These are phyloP conservation scores for Salvia hispanica DNA, from an alignment of 257 asterid genomes.

Conservation along the genomic window DNA sequence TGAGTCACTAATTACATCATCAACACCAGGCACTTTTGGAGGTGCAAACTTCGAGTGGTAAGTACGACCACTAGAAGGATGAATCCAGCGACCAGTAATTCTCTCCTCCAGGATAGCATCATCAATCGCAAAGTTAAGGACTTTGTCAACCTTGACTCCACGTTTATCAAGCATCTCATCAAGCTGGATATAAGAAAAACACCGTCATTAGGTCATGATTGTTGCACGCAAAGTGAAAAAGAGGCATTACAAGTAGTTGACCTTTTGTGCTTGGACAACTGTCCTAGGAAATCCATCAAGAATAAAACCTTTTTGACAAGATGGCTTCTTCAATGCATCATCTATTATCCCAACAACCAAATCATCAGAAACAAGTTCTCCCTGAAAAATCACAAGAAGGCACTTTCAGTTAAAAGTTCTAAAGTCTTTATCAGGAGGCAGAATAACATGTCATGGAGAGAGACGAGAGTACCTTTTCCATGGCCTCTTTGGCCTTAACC, in stretches of 20 bases:
- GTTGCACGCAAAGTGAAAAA: not conserved
- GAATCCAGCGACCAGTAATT: conserved; percentile 98
- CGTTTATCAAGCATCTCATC: conserved; percentile 92
- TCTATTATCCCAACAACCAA: conserved; percentile 91
- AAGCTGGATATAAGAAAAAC: conserved; percentile 54
- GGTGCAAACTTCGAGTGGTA: conserved; percentile 89
- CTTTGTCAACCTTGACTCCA: conserved; percentile 85
- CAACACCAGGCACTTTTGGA: conserved; percentile 73
- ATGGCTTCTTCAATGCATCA: conserved; percentile 89
- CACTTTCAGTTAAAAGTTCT: not conserved
- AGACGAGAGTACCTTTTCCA: conserved; percentile 64
- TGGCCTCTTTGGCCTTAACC: conserved; percentile 86
- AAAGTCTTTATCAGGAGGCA: conserved; percentile 12
- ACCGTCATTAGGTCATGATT: conserved; percentile 19
- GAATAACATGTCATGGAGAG: conserved; percentile 9
- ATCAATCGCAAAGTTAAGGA: conserved; percentile 91
- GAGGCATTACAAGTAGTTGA: conserved; percentile 25
- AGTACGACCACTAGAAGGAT: conserved; percentile 89
- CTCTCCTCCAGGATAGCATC: conserved; percentile 95
- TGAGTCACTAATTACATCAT: conserved; percentile 64
- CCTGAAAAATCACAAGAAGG: conserved; percentile 49
- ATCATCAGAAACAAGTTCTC: conserved; percentile 95
- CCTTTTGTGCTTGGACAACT: conserved; percentile 93
- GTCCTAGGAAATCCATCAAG: conserved; percentile 99
- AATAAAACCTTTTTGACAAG: conserved; percentile 92